Conservation (phyloP, 345 rosid genomes). For the Salix purpurea region DNA sequence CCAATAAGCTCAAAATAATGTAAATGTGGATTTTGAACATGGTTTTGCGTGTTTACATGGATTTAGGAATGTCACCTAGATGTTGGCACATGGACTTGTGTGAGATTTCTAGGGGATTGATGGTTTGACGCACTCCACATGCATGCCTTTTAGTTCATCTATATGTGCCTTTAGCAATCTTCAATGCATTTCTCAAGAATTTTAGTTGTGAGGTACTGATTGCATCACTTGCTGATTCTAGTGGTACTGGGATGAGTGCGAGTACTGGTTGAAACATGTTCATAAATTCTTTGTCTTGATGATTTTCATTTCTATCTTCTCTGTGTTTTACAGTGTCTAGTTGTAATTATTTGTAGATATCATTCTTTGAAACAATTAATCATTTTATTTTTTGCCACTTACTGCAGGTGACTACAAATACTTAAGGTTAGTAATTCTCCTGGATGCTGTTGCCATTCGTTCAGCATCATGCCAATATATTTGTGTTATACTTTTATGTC, state of each 20-base stretch:
- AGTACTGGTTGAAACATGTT: neutral
- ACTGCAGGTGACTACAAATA: slow-evolving; percentile 80
- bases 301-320: neutral
- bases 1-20: neutral
- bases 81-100: too few relatives aligned
- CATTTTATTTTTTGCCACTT: slow-evolving; percentile 6
- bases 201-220: too few relatives aligned
- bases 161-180: too few relatives aligned
- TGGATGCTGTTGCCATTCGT: neutral
- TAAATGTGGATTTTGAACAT: neutral
- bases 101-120: too few relatives aligned
- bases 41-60: too few relatives aligned
- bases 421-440: slow-evolving; percentile 45
- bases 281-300: neutral
- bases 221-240: too few relatives aligned
- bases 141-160: too few relatives aligned
- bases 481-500: neutral
- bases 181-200: too few relatives aligned
- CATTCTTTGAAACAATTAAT: neutral
- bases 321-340: neutral
- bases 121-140: too few relatives aligned
- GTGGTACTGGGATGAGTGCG: neutral
- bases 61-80: too few relatives aligned
- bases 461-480: neutral
- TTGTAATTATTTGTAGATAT: too few relatives aligned